Conservation (phyloP, 2,329 filamentous ascomycete species). For the Laburnicola sp. region DNA sequence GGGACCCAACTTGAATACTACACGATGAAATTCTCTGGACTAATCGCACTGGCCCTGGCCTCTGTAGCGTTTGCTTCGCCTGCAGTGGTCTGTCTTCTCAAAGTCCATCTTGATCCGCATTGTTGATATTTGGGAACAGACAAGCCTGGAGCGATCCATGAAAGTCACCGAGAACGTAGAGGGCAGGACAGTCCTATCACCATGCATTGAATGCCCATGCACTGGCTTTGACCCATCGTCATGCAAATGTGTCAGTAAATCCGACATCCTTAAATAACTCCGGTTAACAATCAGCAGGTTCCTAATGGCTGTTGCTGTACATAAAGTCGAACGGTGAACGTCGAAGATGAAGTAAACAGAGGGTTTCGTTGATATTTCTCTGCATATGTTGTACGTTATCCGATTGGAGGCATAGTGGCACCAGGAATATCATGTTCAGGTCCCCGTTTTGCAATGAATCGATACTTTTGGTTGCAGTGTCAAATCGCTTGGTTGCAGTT, state of each 20-base stretch:
- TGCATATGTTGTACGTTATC: no score
- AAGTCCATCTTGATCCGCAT: not conserved
- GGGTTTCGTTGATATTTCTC: no score
- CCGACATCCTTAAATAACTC: not conserved
- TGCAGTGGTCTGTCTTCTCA: constrained; percentile 22
- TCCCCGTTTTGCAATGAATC: no score
- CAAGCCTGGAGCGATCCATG: constrained; percentile 26
- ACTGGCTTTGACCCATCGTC: constrained; percentile 16
- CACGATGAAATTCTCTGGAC: constrained; percentile 32
- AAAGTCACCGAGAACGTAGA: constrained; percentile 21
- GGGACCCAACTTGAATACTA: not conserved
- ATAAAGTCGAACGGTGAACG: no score
- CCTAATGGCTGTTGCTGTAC: constrained; percentile 37
- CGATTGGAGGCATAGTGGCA: no score
- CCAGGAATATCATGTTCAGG: no score
- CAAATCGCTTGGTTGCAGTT: no score
- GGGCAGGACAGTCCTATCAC: constrained; percentile 6
- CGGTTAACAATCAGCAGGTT: constrained; percentile 21
- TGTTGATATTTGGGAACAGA: constrained; percentile 13
- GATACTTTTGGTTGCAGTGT: no score
- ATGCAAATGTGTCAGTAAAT: constrained; percentile 32
- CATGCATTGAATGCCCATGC: constrained; percentile 34
- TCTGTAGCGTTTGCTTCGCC: constrained; percentile 29
- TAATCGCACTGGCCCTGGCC: constrained; percentile 23
- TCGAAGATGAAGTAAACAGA: no score